phyloP scores from a whole-genome alignment of 345 rosid species.

The Salix suchowensis region DNA sequence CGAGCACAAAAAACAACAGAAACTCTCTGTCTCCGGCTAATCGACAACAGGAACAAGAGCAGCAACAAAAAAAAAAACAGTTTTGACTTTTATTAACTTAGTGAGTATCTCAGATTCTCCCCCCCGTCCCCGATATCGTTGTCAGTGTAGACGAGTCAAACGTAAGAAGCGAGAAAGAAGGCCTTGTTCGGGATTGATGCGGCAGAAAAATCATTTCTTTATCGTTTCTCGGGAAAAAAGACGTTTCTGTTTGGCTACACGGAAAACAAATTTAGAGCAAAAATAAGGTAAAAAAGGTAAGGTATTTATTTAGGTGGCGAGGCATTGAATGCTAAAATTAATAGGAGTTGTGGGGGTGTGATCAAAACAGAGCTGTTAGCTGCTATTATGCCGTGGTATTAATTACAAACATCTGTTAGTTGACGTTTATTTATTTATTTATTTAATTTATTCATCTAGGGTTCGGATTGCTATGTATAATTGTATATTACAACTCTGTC shows the following conservation, averaged over 20 bases:
- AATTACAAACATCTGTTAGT: slow-evolving; percentile 26
- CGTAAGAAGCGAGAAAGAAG: background rate
- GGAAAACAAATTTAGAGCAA: slow-evolving; percentile 10
- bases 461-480: slow-evolving; percentile 13
- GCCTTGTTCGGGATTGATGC: slow-evolving; percentile 9
- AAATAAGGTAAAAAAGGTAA: slow-evolving; percentile 2
- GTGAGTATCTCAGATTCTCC: background rate
- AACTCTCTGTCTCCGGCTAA: background rate
- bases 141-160: slow-evolving; percentile 10
- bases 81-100: slow-evolving; percentile 1
- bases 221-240: background rate
- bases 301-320: slow-evolving; percentile 22
- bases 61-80: background rate
- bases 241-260: slow-evolving; percentile 21
- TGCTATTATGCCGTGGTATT: slow-evolving; percentile 20
- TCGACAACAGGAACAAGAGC: background rate
- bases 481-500: slow-evolving; percentile 23
- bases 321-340: slow-evolving; percentile 43
- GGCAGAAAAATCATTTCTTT: background rate
- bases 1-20: background rate
- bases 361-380: slow-evolving; percentile 13
- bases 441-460: background rate
- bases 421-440: slow-evolving; percentile 15
- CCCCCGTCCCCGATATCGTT: slow-evolving; percentile 9
- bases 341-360: slow-evolving; percentile 8